Evolutionary conservation across 352 stramenopile species (phyloP), one percentile per base, ranked within the genome.

Genomic region (Pythium sp.): DNA sequence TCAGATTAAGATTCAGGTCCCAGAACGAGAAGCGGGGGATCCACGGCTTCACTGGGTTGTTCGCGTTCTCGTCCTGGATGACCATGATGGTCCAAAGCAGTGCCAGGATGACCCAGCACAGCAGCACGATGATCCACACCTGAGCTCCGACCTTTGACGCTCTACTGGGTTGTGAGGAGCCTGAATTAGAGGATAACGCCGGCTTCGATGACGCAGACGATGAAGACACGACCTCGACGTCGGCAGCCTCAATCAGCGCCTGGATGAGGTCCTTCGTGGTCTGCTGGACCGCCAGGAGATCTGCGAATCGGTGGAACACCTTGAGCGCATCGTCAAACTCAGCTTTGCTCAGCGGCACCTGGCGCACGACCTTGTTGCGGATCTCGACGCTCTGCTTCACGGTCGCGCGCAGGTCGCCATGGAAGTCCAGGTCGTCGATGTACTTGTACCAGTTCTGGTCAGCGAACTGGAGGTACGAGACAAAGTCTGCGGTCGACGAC

Each of bases 361-460:
- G 59, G 38, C 11, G 43, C 26, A 32, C 59, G 43, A 65, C 59
- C 43, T 57, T 56, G 43, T 55, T 65, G 59, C 59, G 59, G 28
- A 65, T 57, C 59, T 65, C 59, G 41, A 38, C 43, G 43, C 59
- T 65, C 59, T 56, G 24, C 34, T 54, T 53, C 26, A 65, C 26
- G 26, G 32, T 49, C 59, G 59, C 18, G 59, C 59, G 59, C 43
- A 65, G 43, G 59, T 65, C 59, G 28, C 59, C 43, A 28, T 65
- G 59, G 43, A 65, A 65, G 43, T 65, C 41, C 59, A 65, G 43
- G 41, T 56, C 59, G 7, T 30, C 43, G 24, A 65, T 30, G 43
- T 65, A 65, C 28, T 57, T 65, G 59, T 65, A 54, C 59, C 59
- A 65, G 41, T 65, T 65, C 59, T 65, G 59, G 20, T 65, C 43